phyloP scores from a whole-genome alignment of 148 eudicot genomes.

The Rhododendron vialii region DNA sequence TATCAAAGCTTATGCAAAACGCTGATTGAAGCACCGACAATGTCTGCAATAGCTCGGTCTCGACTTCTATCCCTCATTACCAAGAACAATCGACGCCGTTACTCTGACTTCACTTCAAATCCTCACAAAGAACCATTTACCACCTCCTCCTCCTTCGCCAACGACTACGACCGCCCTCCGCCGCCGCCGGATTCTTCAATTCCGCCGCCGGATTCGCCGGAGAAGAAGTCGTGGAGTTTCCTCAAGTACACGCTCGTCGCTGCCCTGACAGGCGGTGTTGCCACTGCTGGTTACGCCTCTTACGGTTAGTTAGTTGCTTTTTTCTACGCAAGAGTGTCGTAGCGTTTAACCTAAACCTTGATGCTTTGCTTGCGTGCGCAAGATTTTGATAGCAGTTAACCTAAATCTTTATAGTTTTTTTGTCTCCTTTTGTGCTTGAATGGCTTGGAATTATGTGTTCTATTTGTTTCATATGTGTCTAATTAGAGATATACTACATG shows the following conservation, averaged over 20 bases:
- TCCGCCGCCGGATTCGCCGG: neutral
- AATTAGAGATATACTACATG: neutral
- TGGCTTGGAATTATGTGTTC: neutral
- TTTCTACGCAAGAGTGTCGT: neutral
- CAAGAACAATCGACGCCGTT: constrained; percentile 18
- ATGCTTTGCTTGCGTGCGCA: neutral
- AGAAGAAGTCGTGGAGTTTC: constrained; percentile 28
- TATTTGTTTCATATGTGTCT: neutral
- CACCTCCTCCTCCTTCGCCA: constrained; percentile 17
- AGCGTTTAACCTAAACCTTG: neutral
- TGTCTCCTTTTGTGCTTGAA: neutral
- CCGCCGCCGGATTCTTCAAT: neutral
- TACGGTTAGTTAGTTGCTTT: constrained; percentile 26
- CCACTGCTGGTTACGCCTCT: constrained; percentile 43
- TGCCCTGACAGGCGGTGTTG: constrained; percentile 36
- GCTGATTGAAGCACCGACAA: constrained; percentile 8
- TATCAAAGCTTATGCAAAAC: neutral
- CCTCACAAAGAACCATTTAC: constrained; percentile 18
- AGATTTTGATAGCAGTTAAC: neutral
- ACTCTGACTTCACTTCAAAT: constrained; percentile 8
- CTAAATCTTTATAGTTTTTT: neutral
- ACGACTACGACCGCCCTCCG: constrained; percentile 7
- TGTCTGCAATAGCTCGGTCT: constrained; percentile 26
- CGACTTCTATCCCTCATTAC: constrained; percentile 11
- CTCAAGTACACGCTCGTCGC: constrained; percentile 33